These are phyloP conservation scores for Powellomyces hirtus DNA, from an alignment of 192 early-diverging fungal species.

Conservation along the genomic window DNA sequence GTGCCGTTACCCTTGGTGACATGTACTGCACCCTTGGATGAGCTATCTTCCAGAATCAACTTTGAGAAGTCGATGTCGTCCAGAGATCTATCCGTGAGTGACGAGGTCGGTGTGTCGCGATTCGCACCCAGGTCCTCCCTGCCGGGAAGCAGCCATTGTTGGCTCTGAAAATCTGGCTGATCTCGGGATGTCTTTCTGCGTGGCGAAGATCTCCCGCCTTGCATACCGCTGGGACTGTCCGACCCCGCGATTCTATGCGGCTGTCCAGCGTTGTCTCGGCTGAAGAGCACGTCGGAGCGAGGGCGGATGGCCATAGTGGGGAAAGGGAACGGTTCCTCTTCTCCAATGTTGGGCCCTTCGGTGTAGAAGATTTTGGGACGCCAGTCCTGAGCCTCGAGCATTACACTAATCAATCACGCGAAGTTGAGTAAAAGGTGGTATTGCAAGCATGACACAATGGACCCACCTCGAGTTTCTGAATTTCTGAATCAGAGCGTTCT, in stretches of 20 bases:
- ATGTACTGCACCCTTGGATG: too few relatives aligned
- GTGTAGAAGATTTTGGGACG: slow-evolving; percentile 76
- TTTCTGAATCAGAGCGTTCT: slow-evolving; percentile 67
- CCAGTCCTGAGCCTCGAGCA: slow-evolving; percentile 72
- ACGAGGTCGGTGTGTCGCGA: background rate
- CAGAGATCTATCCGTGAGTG: background rate
- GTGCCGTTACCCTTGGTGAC: background rate
- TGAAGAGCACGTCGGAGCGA: slow-evolving; percentile 36
- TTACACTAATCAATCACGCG: slow-evolving; percentile 52
- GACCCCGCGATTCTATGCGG: slow-evolving; percentile 5
- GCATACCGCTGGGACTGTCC: background rate
- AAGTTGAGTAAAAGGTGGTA: background rate
- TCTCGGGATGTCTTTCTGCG: background rate
- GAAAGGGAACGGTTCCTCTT: slow-evolving; percentile 65
- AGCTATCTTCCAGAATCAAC: slow-evolving; percentile 5
- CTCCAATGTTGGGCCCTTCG: slow-evolving; percentile 53
- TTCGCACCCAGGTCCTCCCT: background rate
- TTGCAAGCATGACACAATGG: background rate
- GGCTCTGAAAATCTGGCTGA: background rate
- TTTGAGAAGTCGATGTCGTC: slow-evolving; percentile 14
- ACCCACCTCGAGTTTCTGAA: slow-evolving; percentile 75
- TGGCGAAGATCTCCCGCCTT: background rate
- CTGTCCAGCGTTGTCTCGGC: slow-evolving; percentile 33
- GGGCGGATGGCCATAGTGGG: slow-evolving; percentile 42
- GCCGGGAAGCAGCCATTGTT: background rate